Percentiles rank a stretch among this genome's conserved stretches.
These are phyloP conservation scores for Gamarada debralockiae DNA, from an alignment of 495 filamentous ascomycete genomes.

Conservation along the genomic window DNA sequence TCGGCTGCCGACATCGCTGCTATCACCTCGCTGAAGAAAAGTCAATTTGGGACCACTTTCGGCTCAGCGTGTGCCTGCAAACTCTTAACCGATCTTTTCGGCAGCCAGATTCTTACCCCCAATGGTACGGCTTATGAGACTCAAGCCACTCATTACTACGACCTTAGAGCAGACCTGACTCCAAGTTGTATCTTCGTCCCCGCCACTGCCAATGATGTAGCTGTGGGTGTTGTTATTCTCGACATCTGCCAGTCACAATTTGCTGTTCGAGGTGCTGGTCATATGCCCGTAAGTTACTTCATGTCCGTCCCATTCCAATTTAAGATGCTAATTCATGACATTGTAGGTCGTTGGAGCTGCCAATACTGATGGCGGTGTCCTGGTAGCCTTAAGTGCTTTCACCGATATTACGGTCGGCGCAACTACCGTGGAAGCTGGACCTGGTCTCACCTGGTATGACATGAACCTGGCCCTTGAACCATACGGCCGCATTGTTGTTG, in stretches of 20 bases:
- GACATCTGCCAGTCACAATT: slow-evolving; percentile 15
- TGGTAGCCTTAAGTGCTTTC: slow-evolving; percentile 28
- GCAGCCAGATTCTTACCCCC: neutral
- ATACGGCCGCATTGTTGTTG: slow-evolving; percentile 37
- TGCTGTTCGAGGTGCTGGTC: slow-evolving; percentile 34
- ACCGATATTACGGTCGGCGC: slow-evolving; percentile 25
- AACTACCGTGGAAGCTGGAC: slow-evolving; percentile 28
- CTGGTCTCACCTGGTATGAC: slow-evolving; percentile 40
- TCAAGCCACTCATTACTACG: slow-evolving; percentile 9
- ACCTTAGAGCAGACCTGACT: slow-evolving; percentile 24
- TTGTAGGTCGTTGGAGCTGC: slow-evolving; percentile 18
- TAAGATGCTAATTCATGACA: neutral
- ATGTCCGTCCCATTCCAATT: neutral
- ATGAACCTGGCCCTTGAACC: slow-evolving; percentile 41
- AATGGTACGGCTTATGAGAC: neutral
- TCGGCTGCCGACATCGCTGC: neutral
- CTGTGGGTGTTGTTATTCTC: neutral
- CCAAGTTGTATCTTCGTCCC: slow-evolving; percentile 30
- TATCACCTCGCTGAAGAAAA: neutral
- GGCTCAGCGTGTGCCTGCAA: neutral
- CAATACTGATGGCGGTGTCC: slow-evolving; percentile 31
- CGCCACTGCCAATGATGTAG: neutral
- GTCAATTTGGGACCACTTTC: neutral
- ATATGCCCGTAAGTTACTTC: slow-evolving; percentile 14
- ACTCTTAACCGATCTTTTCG: neutral